Conservation (phyloP, 2,329 filamentous ascomycete species). For the Calycina herbarum region DNA sequence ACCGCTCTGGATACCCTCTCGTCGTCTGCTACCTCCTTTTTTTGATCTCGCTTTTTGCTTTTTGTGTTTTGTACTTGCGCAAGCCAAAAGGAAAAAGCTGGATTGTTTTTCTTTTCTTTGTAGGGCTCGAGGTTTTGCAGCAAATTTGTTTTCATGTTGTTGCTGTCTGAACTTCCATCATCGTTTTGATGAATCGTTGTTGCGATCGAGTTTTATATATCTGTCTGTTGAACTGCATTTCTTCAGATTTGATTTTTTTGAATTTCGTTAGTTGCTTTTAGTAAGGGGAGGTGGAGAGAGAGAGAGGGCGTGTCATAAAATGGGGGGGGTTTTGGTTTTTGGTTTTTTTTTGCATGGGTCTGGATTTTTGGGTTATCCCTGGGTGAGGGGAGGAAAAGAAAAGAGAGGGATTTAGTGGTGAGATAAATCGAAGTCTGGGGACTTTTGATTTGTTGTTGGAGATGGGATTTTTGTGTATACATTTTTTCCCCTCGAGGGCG, state of each 20-base stretch:
- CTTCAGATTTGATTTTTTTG: background rate
- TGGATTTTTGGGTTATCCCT: background rate
- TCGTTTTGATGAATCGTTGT: too few species aligned
- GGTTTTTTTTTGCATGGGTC: background rate
- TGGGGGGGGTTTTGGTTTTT: background rate
- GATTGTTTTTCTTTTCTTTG: slow-evolving; percentile 4
- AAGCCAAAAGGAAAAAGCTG: background rate
- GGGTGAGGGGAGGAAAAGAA: background rate
- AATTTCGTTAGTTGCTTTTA: background rate
- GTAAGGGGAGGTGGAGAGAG: background rate
- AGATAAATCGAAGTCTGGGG: background rate
- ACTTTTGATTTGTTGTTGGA: background rate
- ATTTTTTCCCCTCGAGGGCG: background rate
- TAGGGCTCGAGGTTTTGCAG: background rate
- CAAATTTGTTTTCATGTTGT: too few species aligned
- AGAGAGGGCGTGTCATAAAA: background rate
- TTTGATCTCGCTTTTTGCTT: background rate
- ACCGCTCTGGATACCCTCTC: slow-evolving; percentile 7
- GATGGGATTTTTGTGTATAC: background rate
- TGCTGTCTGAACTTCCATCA: too few species aligned
- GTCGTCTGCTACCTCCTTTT: background rate
- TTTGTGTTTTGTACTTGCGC: background rate
- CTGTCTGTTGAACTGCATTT: background rate
- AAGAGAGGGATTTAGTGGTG: background rate
- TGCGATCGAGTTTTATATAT: background rate